Conservation (phyloP, 2,329 filamentous ascomycete species). For the Alternaria brassicicola region DNA sequence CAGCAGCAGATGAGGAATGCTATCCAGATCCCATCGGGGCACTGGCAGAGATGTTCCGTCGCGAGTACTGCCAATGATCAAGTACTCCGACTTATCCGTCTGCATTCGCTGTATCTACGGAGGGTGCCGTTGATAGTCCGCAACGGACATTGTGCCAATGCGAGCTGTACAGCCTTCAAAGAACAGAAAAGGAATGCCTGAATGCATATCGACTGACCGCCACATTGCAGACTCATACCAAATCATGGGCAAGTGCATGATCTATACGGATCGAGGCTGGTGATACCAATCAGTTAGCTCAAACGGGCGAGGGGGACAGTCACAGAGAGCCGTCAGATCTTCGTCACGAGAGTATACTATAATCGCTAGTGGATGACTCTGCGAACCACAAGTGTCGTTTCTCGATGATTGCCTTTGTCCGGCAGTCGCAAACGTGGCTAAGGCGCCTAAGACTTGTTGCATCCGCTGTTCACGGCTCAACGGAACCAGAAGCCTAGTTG, state of each 20-base stretch:
- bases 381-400: background rate
- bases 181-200: background rate
- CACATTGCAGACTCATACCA: background rate
- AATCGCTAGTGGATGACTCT: background rate
- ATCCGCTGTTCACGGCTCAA: conserved; percentile 4
- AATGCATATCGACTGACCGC: background rate
- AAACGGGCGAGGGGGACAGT: conserved; percentile 5
- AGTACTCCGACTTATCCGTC: background rate
- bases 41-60: background rate
- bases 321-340: conserved; percentile 1
- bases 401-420: background rate
- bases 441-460: background rate
- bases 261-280: conserved; percentile 3
- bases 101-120: background rate
- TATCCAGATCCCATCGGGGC: background rate
- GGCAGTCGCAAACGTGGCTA: conserved; percentile 4
- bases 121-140: background rate
- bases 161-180: background rate
- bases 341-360: conserved; percentile 1
- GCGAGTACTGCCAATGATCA: background rate
- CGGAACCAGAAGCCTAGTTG: conserved; percentile 1
- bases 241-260: conserved; percentile 1
- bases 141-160: background rate
- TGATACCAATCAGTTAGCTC: background rate
- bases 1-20: background rate